These are phyloP conservation scores for Ceratobasidium sp. DNA, from an alignment of 1,284 basidiomycete genomes.

Conservation along the genomic window DNA sequence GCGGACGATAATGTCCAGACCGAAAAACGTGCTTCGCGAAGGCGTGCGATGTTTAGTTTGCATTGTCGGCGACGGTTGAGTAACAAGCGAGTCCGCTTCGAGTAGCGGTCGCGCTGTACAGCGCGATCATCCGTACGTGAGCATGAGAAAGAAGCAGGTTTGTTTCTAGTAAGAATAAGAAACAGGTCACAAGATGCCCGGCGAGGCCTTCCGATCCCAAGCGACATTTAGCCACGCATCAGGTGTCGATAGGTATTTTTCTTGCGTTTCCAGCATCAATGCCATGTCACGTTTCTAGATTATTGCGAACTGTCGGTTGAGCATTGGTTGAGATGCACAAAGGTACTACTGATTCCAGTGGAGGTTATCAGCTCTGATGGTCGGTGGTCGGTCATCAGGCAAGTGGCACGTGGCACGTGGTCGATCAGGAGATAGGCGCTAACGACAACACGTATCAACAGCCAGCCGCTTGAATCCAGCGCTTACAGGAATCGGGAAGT, in stretches of 20 bases:
- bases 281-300: neutral
- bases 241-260: neutral
- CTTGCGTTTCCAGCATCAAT: neutral
- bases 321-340: no score
- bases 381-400: no score
- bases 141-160: neutral
- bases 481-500: no score
- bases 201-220: constrained; percentile 23
- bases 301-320: no score
- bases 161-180: constrained; percentile 18
- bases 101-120: neutral
- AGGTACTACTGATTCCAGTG: no score
- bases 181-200: constrained; percentile 54
- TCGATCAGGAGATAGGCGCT: no score
- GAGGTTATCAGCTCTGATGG: no score
- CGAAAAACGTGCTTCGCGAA: neutral
- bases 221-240: constrained; percentile 19
- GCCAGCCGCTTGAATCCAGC: no score
- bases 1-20: neutral
- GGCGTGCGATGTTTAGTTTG: neutral
- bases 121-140: neutral
- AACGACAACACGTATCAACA: no score
- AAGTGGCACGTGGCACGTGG: no score
- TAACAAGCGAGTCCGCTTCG: constrained; percentile 21
- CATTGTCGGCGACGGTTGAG: neutral